Evolutionary conservation across 1,284 basidiomycete genomes (phyloP), one percentile per base, ranked within the genome.

Genomic region (Malassezia nana): DNA sequence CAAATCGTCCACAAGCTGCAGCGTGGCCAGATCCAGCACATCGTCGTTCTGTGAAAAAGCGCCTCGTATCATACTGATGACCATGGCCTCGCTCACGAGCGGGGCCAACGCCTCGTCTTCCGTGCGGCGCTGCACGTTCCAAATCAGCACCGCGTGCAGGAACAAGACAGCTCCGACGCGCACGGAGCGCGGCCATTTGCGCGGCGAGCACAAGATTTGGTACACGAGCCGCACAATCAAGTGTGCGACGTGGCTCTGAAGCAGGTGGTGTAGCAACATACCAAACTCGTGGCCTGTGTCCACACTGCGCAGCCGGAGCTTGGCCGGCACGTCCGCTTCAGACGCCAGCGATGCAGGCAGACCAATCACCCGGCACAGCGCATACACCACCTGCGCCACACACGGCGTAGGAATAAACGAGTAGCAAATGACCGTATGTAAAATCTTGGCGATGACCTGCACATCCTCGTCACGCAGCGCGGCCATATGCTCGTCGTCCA

Each of bases 221-320:
- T 64, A 59, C 18, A 67, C 63, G 2, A 57, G 54, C 22, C 66
- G 65, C 31, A 74, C 53, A 9, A 63, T 58, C 15, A 65, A 60
- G 33, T 71, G 67, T 15, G 69, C 71, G 30, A 62, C 65, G 55
- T 74, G 71, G 45, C 68, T 70, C 4, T 59, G 46, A 6, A 74
- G 58, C n/a, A 74, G 49, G 51, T 72, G 67, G 29, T 57, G 57
- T 7, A 71, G 46, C 31, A 69, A 53, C 2, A 53, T 54, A 45
- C 55, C 32, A 16, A 63, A 60, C 20, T 65, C 62, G 12, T 46
- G 49, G 30, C 51, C 52, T 59, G 57, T 30, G 28, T 60, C 59
- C 24, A 57, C 33, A 7, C 51, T 43, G 13, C 57, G 52, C 16
- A 50, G 15, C 22, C 50, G 58, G n/a, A 46, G 12, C n/a, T 33